These are phyloP conservation scores for Auricularia auricula-judae DNA, from an alignment of 768 basidiomycete species.

Conservation along the genomic window DNA sequence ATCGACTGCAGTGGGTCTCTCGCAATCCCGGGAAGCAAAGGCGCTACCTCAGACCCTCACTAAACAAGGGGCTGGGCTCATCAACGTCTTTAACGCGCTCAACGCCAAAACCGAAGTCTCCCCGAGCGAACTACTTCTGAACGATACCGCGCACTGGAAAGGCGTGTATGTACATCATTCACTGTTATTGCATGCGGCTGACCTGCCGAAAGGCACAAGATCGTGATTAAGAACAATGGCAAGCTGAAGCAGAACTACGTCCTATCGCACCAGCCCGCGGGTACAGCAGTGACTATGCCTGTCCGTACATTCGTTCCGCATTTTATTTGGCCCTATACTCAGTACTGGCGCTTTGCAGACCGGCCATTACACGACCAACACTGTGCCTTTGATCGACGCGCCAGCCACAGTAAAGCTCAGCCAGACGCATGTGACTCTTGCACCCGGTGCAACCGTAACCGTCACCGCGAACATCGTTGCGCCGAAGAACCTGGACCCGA, in stretches of 20 bases:
- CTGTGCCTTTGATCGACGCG: not conserved
- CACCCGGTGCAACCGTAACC: not conserved
- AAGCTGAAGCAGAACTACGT: too few species aligned
- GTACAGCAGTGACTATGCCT: too few species aligned
- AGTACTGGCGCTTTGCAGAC: too few species aligned
- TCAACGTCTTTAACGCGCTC: slow-evolving; percentile 49
- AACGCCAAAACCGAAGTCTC: slow-evolving; percentile 39
- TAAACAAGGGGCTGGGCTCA: slow-evolving; percentile 44
- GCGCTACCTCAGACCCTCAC: slow-evolving; percentile 40
- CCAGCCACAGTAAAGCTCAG: not conserved
- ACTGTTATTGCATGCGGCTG: too few species aligned
- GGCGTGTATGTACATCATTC: not conserved
- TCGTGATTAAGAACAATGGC: too few species aligned
- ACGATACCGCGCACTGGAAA: slow-evolving; percentile 50
- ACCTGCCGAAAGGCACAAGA: too few species aligned
- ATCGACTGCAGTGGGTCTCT: slow-evolving; percentile 34
- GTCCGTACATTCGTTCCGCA: too few species aligned
- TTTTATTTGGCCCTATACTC: too few species aligned
- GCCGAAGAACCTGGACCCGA: not conserved
- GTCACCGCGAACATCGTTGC: not conserved
- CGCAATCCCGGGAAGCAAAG: slow-evolving; percentile 35
- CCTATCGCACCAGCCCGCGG: too few species aligned
- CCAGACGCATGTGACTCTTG: not conserved
- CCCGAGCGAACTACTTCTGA: slow-evolving; percentile 45
- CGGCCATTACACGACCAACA: not conserved